phyloP scores from a whole-genome alignment of 2,329 filamentous ascomycete genomes.

The Leptographium procerum region DNA sequence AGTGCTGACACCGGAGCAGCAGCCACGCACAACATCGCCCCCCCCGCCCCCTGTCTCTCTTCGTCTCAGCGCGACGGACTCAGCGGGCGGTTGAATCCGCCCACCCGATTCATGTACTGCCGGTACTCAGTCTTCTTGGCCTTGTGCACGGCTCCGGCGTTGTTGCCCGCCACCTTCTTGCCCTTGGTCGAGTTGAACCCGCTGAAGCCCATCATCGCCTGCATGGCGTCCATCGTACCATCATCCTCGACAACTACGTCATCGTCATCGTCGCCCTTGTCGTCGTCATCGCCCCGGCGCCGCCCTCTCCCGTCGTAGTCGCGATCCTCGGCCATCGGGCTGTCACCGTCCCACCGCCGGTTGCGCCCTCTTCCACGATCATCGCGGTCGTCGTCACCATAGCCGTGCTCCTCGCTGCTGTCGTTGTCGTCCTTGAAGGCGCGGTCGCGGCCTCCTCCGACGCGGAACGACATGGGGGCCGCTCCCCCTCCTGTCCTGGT shows the following conservation, averaged over 20 bases:
- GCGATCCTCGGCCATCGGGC: slow-evolving; percentile 2
- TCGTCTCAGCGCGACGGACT: slow-evolving; percentile 37
- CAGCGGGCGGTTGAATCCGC: slow-evolving; percentile 71
- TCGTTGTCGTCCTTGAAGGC: slow-evolving; percentile 20
- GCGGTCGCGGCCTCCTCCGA: slow-evolving; percentile 7
- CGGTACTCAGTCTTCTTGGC: slow-evolving; percentile 92
- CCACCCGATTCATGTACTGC: slow-evolving; percentile 88
- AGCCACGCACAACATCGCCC: neutral
- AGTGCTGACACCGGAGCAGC: too few species aligned
- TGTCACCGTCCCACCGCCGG: neutral
- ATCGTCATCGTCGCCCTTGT: slow-evolving; percentile 22
- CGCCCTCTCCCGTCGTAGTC: neutral
- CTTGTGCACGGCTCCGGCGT: slow-evolving; percentile 70
- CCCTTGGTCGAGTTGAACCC: slow-evolving; percentile 79
- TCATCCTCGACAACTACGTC: slow-evolving; percentile 47
- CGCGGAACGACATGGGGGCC: slow-evolving; percentile 11
- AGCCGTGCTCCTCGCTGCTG: neutral
- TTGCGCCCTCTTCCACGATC: neutral
- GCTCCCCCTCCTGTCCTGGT: too few species aligned
- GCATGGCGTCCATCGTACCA: slow-evolving; percentile 62
- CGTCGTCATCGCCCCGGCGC: neutral
- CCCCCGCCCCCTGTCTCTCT: neutral
- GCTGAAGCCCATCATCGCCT: slow-evolving; percentile 81
- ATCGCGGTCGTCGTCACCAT: neutral
- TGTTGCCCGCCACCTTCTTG: slow-evolving; percentile 80